These are phyloP conservation scores for Lithohypha guttulata DNA, from an alignment of 2,329 filamentous ascomycete species.

Conservation along the genomic window DNA sequence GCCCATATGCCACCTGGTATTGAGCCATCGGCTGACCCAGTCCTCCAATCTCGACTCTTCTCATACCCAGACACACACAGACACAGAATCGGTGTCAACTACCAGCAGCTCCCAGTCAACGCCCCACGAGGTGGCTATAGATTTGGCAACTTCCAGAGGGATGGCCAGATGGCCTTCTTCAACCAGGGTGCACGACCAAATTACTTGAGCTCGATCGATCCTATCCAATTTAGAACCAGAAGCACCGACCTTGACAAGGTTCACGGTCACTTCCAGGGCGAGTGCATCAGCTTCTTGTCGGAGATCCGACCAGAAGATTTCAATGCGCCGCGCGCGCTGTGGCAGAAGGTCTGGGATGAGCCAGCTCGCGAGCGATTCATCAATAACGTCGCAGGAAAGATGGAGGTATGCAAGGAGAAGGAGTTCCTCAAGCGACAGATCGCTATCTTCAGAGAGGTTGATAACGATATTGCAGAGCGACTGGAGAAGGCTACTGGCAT, in stretches of 20 bases:
- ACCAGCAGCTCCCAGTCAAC: slow-evolving; percentile 55
- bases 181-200: slow-evolving; percentile 52
- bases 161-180: slow-evolving; percentile 58
- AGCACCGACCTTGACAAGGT: slow-evolving; percentile 39
- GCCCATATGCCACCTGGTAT: slow-evolving; percentile 57
- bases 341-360: slow-evolving; percentile 53
- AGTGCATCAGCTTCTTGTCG: slow-evolving; percentile 41
- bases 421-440: slow-evolving; percentile 56
- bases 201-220: slow-evolving; percentile 45
- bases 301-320: slow-evolving; percentile 42
- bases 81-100: slow-evolving; percentile 54
- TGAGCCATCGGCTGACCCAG: slow-evolving; percentile 59
- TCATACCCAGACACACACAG: slow-evolving; percentile 60
- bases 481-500: slow-evolving; percentile 54
- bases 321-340: slow-evolving; percentile 46
- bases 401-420: slow-evolving; percentile 46
- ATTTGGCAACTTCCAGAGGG: slow-evolving; percentile 58
- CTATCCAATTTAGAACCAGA: slow-evolving; percentile 39
- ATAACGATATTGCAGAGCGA: slow-evolving; percentile 45
- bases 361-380: slow-evolving; percentile 48
- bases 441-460: slow-evolving; percentile 54
- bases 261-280: slow-evolving; percentile 40
- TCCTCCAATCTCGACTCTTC: slow-evolving; percentile 59
- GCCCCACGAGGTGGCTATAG: slow-evolving; percentile 38
- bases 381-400: slow-evolving; percentile 50